These are phyloP conservation scores for Penicilliopsis zonata DNA, from an alignment of 495 filamentous ascomycete genomes.

Conservation along the genomic window DNA sequence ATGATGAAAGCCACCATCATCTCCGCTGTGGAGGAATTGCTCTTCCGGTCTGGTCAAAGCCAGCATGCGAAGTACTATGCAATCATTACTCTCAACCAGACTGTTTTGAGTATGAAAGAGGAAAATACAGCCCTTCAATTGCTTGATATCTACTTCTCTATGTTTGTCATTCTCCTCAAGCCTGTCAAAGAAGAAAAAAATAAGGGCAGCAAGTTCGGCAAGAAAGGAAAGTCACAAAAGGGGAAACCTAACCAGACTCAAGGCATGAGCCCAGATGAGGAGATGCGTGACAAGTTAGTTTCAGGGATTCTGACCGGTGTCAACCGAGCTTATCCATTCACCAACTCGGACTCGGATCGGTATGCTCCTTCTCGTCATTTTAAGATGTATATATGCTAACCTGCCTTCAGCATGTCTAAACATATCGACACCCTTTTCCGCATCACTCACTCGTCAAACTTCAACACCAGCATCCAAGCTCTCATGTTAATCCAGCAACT, in stretches of 20 bases:
- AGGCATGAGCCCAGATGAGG: conserved; percentile 39
- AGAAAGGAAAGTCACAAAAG: conserved; percentile 35
- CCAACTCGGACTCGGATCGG: conserved; percentile 62
- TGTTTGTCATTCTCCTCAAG: conserved; percentile 71
- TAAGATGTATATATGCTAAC: conserved; percentile 10
- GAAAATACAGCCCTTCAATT: conserved; percentile 70
- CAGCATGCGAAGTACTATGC: conserved; percentile 88
- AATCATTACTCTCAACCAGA: conserved; percentile 93
- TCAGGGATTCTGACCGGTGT: conserved; percentile 86
- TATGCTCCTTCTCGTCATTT: conserved; percentile 40
- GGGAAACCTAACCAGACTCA: conserved; percentile 43
- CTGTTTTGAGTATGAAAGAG: conserved; percentile 73
- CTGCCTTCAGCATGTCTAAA: conserved; percentile 51
- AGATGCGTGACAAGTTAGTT: conserved; percentile 77
- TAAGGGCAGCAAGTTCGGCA: conserved; percentile 29
- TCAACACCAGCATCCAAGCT: conserved; percentile 95
- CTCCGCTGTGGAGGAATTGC: conserved; percentile 71
- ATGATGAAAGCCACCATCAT: conserved; percentile 87
- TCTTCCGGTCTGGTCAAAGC: conserved; percentile 79
- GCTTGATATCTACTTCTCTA: conserved; percentile 76
- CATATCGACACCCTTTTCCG: conserved; percentile 89
- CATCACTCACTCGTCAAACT: conserved; percentile 95
- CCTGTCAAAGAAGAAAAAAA: conserved; percentile 28
- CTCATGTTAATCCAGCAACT: conserved; percentile 94
- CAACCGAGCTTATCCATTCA: conserved; percentile 90